These are phyloP conservation scores for Macrophomina tecta DNA, from an alignment of 2,329 filamentous ascomycete species.

Conservation along the genomic window DNA sequence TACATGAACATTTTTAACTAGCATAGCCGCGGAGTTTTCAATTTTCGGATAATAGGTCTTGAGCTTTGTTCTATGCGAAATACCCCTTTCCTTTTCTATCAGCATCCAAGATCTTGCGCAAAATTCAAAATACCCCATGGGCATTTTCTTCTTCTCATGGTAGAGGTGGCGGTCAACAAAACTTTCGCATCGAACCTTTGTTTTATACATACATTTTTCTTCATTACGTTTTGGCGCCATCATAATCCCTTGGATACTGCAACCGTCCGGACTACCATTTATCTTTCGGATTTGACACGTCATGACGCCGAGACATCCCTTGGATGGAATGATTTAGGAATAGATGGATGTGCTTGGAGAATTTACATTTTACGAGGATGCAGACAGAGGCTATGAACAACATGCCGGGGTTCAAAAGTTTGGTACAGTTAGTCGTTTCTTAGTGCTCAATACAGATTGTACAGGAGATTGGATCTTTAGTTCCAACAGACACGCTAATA, in stretches of 20 bases:
- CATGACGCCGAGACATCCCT: not conserved
- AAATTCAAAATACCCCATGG: conserved; percentile 12
- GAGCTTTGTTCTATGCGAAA: conserved; percentile 22
- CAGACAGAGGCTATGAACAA: not conserved
- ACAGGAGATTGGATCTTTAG: not conserved
- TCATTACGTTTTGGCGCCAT: not conserved
- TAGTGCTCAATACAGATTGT: conserved; percentile 14
- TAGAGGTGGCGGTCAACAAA: conserved; percentile 2
- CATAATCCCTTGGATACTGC: not conserved
- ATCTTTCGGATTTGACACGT: conserved; percentile 2
- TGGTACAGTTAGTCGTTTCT: not conserved
- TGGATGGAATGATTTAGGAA: not conserved
- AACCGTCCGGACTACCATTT: not conserved
- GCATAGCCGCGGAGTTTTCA: conserved; percentile 28
- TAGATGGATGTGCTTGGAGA: not conserved
- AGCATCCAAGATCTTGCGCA: conserved; percentile 1
- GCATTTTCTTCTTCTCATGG: not conserved
- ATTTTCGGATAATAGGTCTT: conserved; percentile 13
- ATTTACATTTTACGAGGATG: not conserved
- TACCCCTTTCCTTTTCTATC: conserved; percentile 23
- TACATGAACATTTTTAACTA: conserved; percentile 12
- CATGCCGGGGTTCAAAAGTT: not conserved
- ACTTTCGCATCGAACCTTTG: not conserved
- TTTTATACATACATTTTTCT: not conserved
- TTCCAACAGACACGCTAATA: not conserved